phyloP scores from a whole-genome alignment of 805 yeast genomes.

The Nakazawaea siamensis region DNA sequence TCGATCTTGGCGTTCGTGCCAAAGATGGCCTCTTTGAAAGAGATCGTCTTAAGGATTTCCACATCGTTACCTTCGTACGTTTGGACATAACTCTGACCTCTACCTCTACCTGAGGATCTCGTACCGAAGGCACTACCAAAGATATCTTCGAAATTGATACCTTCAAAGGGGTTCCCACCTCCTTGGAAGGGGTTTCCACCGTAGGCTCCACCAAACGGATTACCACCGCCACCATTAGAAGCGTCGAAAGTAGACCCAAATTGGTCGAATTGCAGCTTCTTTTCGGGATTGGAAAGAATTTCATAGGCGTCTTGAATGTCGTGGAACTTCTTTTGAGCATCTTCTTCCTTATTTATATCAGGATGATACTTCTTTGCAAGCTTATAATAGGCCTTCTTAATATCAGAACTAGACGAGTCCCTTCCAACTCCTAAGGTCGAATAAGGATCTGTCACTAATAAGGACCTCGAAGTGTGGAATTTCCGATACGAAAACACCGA shows the following conservation, averaged over 20 bases:
- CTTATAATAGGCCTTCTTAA: slow-evolving; percentile 90
- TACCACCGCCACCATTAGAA: slow-evolving; percentile 32
- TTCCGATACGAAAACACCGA: no score
- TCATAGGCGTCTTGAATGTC: slow-evolving; percentile 93
- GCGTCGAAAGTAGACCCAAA: slow-evolving; percentile 79
- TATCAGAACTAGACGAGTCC: slow-evolving; percentile 68
- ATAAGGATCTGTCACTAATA: slow-evolving; percentile 64
- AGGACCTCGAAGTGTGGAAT: slow-evolving; percentile 35
- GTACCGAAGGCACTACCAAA: slow-evolving; percentile 46
- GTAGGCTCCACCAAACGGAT: slow-evolving; percentile 39
- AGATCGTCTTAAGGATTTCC: slow-evolving; percentile 65
- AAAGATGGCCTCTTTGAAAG: slow-evolving; percentile 81
- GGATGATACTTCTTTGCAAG: slow-evolving; percentile 94
- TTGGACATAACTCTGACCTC: slow-evolving; percentile 44
- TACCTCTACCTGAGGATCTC: slow-evolving; percentile 22
- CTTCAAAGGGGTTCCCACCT: slow-evolving; percentile 27
- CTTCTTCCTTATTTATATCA: slow-evolving; percentile 87
- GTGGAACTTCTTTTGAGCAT: slow-evolving; percentile 84
- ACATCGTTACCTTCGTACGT: slow-evolving; percentile 87
- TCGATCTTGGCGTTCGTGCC: slow-evolving; percentile 63
- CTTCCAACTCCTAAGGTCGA: slow-evolving; percentile 69
- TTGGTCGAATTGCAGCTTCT: slow-evolving; percentile 85
- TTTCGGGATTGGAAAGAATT: slow-evolving; percentile 74
- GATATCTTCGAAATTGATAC: slow-evolving; percentile 53
- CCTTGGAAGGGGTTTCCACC: slow-evolving; percentile 39